Conservation (phyloP, 805 yeast genomes). For the Pichia nakasei region DNA sequence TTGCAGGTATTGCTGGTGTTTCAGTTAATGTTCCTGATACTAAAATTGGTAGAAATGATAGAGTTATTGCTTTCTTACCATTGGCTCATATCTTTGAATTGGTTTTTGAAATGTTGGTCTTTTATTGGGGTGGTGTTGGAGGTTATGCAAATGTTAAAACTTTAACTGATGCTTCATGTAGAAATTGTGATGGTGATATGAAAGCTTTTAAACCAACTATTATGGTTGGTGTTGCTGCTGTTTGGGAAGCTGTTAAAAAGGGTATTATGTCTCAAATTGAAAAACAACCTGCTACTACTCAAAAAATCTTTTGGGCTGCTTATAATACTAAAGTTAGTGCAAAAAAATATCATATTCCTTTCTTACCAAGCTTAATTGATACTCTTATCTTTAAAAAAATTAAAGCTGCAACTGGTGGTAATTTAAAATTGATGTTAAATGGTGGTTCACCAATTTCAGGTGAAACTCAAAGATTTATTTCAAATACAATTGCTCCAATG, state of each 20-base stretch:
- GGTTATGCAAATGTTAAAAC: conserved; percentile 95
- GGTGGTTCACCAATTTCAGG: conserved; percentile 89
- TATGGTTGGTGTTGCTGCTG: conserved; percentile 98
- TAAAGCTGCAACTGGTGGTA: conserved; percentile 92
- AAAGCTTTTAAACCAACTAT: conserved; percentile 80
- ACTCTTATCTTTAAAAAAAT: conserved; percentile 73
- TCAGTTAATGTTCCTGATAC: conserved; percentile 48
- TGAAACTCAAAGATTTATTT: conserved; percentile 75
- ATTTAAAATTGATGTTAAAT: conserved; percentile 60
- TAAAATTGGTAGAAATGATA: conserved; percentile 47
- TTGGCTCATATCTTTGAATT: conserved; percentile 94
- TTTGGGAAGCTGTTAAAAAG: conserved; percentile 93
- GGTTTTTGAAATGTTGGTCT: conserved; percentile 68
- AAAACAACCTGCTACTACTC: conserved; percentile 54
- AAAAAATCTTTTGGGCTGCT: conserved; percentile 85
- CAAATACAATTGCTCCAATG: conserved; percentile 74
- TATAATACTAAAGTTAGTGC: conserved; percentile 63
- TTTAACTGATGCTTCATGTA: conserved; percentile 69
- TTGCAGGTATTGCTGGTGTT: conserved; percentile 86
- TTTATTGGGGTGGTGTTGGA: conserved; percentile 83
- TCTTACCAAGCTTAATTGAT: conserved; percentile 66
- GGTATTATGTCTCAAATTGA: conserved; percentile 76
- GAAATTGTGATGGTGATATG: conserved; percentile 84
- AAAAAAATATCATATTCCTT: conserved; percentile 62
- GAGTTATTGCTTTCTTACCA: conserved; percentile 83